Percentiles rank a stretch among this genome's conserved stretches.
These are phyloP conservation scores for Pseudomicrostroma phylloplanum DNA, from an alignment of 1,284 basidiomycete species.

Conservation along the genomic window DNA sequence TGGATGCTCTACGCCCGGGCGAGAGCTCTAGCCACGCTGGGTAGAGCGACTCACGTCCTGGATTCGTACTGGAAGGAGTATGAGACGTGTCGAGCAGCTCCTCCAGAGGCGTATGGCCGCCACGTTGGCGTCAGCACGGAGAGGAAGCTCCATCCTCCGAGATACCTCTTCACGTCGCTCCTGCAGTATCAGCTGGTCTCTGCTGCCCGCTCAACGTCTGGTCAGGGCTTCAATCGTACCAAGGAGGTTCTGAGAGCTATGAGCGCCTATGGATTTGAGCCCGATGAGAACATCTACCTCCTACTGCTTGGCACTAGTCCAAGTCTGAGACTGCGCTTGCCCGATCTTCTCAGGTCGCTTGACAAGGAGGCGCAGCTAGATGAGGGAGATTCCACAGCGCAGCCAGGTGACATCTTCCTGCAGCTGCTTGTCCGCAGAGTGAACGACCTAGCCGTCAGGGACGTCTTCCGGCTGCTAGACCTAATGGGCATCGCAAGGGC, in stretches of 20 bases:
- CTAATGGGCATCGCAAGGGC: too few species aligned
- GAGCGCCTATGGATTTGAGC: neutral
- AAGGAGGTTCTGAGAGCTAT: neutral
- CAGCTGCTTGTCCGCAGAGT: neutral
- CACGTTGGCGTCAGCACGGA: too few species aligned
- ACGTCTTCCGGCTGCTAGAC: neutral
- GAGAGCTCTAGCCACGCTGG: constrained; percentile 14
- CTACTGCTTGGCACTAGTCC: neutral
- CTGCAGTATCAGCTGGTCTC: neutral
- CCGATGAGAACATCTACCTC: neutral
- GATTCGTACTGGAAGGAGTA: constrained; percentile 2
- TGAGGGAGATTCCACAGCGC: too few species aligned
- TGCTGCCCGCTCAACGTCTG: neutral
- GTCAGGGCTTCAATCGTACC: neutral
- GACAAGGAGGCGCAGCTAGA: too few species aligned
- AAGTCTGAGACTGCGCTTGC: neutral
- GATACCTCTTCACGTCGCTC: neutral
- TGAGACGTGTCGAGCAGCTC: neutral
- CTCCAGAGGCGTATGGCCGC: too few species aligned
- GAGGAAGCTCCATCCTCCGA: neutral
- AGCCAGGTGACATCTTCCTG: too few species aligned
- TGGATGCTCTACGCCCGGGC: constrained; percentile 24
- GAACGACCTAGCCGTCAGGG: neutral
- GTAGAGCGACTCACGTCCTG: constrained; percentile 15
- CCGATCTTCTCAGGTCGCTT: neutral